Base-by-base conservation (phyloP, 306 rosid species). In the Benincasa hispida region DNA sequence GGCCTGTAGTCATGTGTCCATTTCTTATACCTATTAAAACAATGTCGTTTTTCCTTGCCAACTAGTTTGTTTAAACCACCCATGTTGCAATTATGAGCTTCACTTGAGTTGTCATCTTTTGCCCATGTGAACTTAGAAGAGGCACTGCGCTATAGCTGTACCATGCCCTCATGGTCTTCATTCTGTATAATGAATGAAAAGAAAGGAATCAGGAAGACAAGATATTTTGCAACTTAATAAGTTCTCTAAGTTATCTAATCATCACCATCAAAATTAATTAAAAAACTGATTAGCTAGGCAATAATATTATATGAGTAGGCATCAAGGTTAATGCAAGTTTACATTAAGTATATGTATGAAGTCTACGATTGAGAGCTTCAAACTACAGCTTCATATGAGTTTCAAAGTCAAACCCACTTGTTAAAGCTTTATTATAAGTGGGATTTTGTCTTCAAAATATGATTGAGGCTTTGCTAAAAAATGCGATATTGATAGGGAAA, bases 1-100 rank as follows among this genome's bases (percentile, higher is more conserved):
- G 75, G 78, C 74, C 81, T 75, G 22, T 61, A 4, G 57, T 48
- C 75, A 77, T 73, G 82, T 76, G 79, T 32, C 67, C 77, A 77
- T 58, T 67, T 22, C 37, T 57, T 56, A 54, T 25, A 18, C 72
- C 35, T 51, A 19, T 7, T 53, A 55, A 35, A 24, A 57, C 47
- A 78, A 32, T 48, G 30, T 41, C 78, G 75, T 75, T 70, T 45
- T 45, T 77, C 39, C 63, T 56, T 74, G 75, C 82, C 83, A 77
- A 83, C 77, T 25, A 32, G 24, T 47, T 56, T 80, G 77, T 73
- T 83, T 39, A 39, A 76, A 61, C 68, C 58, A 32, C 82, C 77
- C 73, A 69, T 62, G 79, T 74, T 80, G 48, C 79, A 63, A 80
- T 74, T 65, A 77, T 58, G 34, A 83, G 39, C 72, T 70, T 77